Percentiles rank a stretch among this genome's conserved stretches.
phyloP scores from a whole-genome alignment of 1,284 basidiomycete species.

The Puccinia novopanici region DNA sequence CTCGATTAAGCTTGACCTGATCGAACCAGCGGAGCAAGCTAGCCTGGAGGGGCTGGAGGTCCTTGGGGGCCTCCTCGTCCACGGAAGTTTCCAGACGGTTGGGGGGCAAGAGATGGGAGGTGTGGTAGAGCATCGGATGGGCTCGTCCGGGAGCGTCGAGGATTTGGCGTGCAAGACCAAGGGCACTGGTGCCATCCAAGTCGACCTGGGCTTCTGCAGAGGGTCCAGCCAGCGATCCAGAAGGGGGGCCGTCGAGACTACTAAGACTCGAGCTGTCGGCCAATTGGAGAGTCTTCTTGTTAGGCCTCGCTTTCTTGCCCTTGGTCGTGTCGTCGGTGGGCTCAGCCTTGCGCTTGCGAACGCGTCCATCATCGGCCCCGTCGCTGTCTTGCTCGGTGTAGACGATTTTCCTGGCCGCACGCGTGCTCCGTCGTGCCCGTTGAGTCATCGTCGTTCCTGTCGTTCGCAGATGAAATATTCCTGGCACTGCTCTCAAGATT shows the following conservation, averaged over 20 bases:
- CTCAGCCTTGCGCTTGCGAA: neutral
- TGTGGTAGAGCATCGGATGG: neutral
- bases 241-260: neutral
- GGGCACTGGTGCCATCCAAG: neutral
- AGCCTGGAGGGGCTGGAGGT: neutral
- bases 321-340: neutral
- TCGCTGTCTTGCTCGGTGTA: neutral
- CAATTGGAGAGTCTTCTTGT: too few species aligned
- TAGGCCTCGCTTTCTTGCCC: too few species aligned
- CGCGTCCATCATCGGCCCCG: neutral
- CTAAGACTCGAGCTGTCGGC: conserved; percentile 20
- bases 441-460: neutral
- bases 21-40: conserved; percentile 37
- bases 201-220: neutral
- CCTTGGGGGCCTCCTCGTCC: neutral
- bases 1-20: conserved; percentile 30
- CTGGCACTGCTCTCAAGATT: too few species aligned
- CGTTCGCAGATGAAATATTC: neutral
- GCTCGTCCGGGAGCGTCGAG: neutral
- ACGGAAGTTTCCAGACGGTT: neutral
- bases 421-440: conserved; percentile 13
- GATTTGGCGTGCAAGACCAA: neutral
- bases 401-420: neutral
- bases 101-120: neutral
- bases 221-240: neutral